A percentile compares a stretch with the other conserved stretches of the same genome.
Evolutionary conservation across 2,329 filamentous ascomycete genomes (phyloP).

Genomic region (Fusarium tricinctum): DNA sequence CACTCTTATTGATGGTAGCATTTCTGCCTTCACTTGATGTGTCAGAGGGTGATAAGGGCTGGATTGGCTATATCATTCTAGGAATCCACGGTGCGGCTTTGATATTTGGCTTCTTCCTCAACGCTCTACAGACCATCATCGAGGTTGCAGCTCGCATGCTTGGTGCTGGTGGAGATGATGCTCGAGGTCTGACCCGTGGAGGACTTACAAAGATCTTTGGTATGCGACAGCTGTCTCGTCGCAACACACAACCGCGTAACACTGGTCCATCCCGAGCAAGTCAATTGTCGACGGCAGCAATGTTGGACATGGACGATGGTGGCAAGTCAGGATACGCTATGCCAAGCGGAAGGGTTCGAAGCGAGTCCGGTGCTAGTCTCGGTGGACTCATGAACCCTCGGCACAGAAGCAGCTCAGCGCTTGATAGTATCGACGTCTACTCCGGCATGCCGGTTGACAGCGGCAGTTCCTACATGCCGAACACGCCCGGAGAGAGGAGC

Average conservation of each 20-base stretch:
- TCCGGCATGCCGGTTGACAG: slow-evolving; percentile 64
- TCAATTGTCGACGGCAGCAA: slow-evolving; percentile 84
- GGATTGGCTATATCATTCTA: slow-evolving; percentile 94
- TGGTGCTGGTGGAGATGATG: slow-evolving; percentile 84
- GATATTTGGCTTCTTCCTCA: slow-evolving; percentile 92
- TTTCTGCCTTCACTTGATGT: slow-evolving; percentile 89
- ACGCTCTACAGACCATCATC: slow-evolving; percentile 89
- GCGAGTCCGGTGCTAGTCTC: slow-evolving; percentile 72
- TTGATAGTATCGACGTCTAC: slow-evolving; percentile 66
- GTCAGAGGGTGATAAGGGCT: slow-evolving; percentile 84
- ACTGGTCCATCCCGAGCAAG: slow-evolving; percentile 78
- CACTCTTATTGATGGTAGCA: slow-evolving; percentile 81
- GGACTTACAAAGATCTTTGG: slow-evolving; percentile 92
- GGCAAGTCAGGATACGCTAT: slow-evolving; percentile 72
- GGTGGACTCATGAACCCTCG: slow-evolving; percentile 62
- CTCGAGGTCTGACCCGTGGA: slow-evolving; percentile 78
- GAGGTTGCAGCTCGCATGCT: slow-evolving; percentile 87
- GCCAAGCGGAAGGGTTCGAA: slow-evolving; percentile 68
- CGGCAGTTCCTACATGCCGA: slow-evolving; percentile 76
- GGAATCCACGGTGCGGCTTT: slow-evolving; percentile 87
- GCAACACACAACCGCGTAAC: slow-evolving; percentile 73
- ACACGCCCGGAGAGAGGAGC: slow-evolving; percentile 79
- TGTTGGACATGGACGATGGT: slow-evolving; percentile 78
- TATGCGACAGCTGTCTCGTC: slow-evolving; percentile 86
- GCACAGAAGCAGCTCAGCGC: slow-evolving; percentile 68